Evolutionary conservation across 208 protist genomes (phyloP).

Genomic region (Trichomonas vaginalis): DNA sequence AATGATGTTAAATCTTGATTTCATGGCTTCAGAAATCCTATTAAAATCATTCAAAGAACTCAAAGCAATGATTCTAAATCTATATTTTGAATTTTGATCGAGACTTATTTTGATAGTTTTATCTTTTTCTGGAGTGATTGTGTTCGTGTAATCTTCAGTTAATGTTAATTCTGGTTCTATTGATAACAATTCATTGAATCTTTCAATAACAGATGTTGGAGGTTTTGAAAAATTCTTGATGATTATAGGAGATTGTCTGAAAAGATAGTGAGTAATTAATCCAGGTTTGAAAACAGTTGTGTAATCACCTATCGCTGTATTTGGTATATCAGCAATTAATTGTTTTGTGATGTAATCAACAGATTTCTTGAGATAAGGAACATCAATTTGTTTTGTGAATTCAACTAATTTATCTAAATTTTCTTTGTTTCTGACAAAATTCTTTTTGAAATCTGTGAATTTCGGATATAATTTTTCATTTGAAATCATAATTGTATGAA

Average conservation of each 20-base stretch:
- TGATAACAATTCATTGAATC: constrained; percentile 11
- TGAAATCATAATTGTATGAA: neutral
- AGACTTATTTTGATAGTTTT: neutral
- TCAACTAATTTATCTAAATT: neutral
- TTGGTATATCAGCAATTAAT: neutral
- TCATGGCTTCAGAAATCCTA: neutral
- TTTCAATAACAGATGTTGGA: neutral
- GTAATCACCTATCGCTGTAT: neutral
- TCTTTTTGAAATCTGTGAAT: neutral
- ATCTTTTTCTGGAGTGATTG: neutral
- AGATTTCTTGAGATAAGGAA: neutral
- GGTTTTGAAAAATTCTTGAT: neutral
- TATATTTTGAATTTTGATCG: neutral
- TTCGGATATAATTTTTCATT: neutral
- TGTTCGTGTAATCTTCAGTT: neutral
- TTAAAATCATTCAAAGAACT: neutral
- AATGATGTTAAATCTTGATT: neutral
- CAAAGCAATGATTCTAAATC: neutral
- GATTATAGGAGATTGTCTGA: neutral
- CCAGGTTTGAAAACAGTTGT: neutral
- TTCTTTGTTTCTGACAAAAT: neutral
- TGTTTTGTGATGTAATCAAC: neutral
- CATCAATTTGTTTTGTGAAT: neutral
- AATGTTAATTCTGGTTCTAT: neutral
- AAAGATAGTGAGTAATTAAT: neutral